Evolutionary conservation across 257 asterid genomes (phyloP).

Genomic region (Prunella vulgaris): DNA sequence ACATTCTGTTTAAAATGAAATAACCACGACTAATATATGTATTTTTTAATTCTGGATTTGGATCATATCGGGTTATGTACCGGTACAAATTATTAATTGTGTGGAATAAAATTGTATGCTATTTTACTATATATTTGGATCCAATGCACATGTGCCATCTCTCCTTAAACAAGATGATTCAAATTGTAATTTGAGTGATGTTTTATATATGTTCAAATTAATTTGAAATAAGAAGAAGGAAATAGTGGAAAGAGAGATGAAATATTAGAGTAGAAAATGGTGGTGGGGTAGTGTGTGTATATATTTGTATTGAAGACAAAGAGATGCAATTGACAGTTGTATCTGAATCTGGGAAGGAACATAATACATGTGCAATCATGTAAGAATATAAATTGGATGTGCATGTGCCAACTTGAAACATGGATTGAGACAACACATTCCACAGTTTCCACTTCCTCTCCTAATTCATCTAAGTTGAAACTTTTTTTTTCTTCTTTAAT

Average conservation of each 20-base stretch:
- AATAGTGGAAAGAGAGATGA: conserved; percentile 15
- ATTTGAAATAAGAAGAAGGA: neutral
- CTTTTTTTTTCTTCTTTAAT: neutral
- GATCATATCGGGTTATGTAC: too few species aligned
- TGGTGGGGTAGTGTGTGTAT: conserved; percentile 18
- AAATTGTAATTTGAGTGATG: too few species aligned
- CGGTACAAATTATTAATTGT: too few species aligned
- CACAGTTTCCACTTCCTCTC: too few species aligned
- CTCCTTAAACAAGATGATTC: too few species aligned
- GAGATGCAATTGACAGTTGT: conserved; percentile 53
- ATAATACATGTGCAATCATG: conserved; percentile 71
- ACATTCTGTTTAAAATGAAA: too few species aligned
- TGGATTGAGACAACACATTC: conserved; percentile 29
- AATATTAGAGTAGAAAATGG: conserved; percentile 5
- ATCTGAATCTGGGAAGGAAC: conserved; percentile 48
- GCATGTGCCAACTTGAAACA: conserved; percentile 54
- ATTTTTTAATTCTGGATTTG: too few species aligned
- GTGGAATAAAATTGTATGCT: too few species aligned
- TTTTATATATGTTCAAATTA: too few species aligned
- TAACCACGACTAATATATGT: too few species aligned
- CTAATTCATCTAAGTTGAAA: conserved; percentile 9
- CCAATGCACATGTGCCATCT: too few species aligned
- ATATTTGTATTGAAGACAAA: conserved; percentile 42
- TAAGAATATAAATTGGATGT: conserved; percentile 12
- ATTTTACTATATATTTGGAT: too few species aligned